These are phyloP conservation scores for Trametes coccinea DNA, from an alignment of 768 basidiomycete genomes.

Conservation along the genomic window DNA sequence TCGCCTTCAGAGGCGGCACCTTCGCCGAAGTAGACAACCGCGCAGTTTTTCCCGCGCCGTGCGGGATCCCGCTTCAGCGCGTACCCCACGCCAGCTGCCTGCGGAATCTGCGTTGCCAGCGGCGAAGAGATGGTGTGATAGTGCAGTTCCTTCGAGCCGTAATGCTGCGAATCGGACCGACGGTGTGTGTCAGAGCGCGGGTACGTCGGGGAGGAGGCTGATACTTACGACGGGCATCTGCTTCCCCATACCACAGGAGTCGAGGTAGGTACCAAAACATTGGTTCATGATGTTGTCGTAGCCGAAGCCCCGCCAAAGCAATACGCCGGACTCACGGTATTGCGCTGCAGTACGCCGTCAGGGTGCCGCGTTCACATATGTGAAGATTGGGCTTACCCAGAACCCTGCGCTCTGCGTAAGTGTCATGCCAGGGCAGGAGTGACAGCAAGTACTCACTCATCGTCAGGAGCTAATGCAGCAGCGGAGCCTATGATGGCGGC, in stretches of 20 bases:
- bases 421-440: constrained; percentile 4
- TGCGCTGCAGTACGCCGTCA: constrained; percentile 54
- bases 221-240: constrained; percentile 88
- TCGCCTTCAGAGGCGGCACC: constrained; percentile 95
- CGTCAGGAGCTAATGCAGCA: constrained; percentile 76
- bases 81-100: constrained; percentile 91
- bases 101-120: constrained; percentile 91
- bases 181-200: neutral
- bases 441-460: constrained; percentile 63
- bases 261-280: constrained; percentile 86
- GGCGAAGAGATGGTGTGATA: constrained; percentile 95
- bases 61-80: constrained; percentile 78
- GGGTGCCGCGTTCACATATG: neutral
- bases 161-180: constrained; percentile 56
- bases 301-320: constrained; percentile 84
- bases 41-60: constrained; percentile 70
- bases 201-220: neutral
- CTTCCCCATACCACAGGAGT: constrained; percentile 78
- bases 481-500: constrained; percentile 88
- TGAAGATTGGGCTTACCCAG: constrained; percentile 50
- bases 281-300: constrained; percentile 86
- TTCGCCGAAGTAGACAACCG: constrained; percentile 91
- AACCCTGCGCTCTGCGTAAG: constrained; percentile 48
- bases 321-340: constrained; percentile 91
- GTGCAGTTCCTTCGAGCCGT: constrained; percentile 80